Evolutionary conservation across 441 rosid genomes (phyloP), one percentile per base, ranked within the genome.

Genomic region (Euphorbia celastroides): DNA sequence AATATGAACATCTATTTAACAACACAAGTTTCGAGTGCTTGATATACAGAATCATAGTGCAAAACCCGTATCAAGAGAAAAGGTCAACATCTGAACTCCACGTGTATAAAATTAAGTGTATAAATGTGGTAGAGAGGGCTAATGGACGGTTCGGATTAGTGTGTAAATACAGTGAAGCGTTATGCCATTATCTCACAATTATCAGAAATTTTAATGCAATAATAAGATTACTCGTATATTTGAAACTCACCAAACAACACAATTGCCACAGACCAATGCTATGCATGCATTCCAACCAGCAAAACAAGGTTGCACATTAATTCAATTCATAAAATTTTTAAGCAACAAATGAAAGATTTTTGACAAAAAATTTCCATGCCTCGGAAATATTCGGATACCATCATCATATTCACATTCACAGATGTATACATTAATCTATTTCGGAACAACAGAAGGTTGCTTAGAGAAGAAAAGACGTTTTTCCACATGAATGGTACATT

Each of bases 231-330:
- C 58, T 70, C 17, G 17, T 61, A 46, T 65, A 88, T 82, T 72
- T n/a, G 17, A 58, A 46, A 66, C 90, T 82, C 79, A 93, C 99
- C 99, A 93, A 64, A 91, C 97, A 65, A 93, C 96, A 62, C 97
- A 91, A 69, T 91, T 93, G 78, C 99, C 99, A 2, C 96, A 93
- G 66, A 93, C 99, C 58, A 93, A 83, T 0, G 99, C 99, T 72
- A 89, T 82, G 82, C 97, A 91, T 71, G 99, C 99, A 76, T 93
- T 93, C 99, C 99, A 93, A 68, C 99, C 97, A 90, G 78, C 70
- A 75, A 59, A 66, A 80, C n/a, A 64, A 76, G 16, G 17, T 44
- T 16, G 13, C 50, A 44, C 50, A 44, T 44, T 3, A 44, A 44
- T 44, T 44, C 17, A 44, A 2, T 17, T 17, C 50, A 44, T 1